phyloP scores from a whole-genome alignment of 1,139 yeast species.

The Blastobotrys apis region DNA sequence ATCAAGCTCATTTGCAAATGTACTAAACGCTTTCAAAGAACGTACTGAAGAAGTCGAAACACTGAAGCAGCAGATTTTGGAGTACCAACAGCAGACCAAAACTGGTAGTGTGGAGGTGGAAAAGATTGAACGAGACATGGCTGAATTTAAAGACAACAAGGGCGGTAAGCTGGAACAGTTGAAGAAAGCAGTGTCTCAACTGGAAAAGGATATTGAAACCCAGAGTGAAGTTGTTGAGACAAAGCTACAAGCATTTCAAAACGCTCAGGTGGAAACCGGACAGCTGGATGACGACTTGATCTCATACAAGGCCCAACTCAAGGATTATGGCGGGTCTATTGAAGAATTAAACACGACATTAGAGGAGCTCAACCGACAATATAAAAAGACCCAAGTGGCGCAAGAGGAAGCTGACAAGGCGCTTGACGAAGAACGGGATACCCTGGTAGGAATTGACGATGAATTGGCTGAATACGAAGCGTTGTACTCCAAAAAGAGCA shows the following conservation, averaged over 20 bases:
- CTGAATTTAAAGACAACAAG: constrained; percentile 75
- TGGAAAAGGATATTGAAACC: constrained; percentile 23
- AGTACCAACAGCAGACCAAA: constrained; percentile 35
- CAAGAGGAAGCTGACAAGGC: constrained; percentile 41
- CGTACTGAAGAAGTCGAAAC: constrained; percentile 48
- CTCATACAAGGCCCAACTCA: constrained; percentile 41
- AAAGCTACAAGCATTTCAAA: constrained; percentile 55
- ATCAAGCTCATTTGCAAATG: constrained; percentile 53
- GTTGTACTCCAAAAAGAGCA: constrained; percentile 50
- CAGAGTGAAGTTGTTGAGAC: constrained; percentile 45
- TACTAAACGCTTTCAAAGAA: constrained; percentile 48
- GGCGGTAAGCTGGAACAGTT: constrained; percentile 73
- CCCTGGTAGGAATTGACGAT: constrained; percentile 66
- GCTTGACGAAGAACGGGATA: constrained; percentile 60
- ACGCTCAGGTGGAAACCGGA: constrained; percentile 65
- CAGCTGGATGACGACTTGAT: constrained; percentile 58
- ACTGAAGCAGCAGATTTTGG: constrained; percentile 41
- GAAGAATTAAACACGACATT: constrained; percentile 42
- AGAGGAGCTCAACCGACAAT: constrained; percentile 30
- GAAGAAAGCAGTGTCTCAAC: constrained; percentile 34
- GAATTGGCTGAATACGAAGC: constrained; percentile 65
- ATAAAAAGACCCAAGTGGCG: constrained; percentile 33
- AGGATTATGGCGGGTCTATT: constrained; percentile 37
- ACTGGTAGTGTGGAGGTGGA: constrained; percentile 44
- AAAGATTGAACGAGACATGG: constrained; percentile 68